Evolutionary conservation across 2,329 filamentous ascomycete genomes (phyloP), one percentile per base, ranked within the genome.

Genomic region (Aspergillus nomiae): DNA sequence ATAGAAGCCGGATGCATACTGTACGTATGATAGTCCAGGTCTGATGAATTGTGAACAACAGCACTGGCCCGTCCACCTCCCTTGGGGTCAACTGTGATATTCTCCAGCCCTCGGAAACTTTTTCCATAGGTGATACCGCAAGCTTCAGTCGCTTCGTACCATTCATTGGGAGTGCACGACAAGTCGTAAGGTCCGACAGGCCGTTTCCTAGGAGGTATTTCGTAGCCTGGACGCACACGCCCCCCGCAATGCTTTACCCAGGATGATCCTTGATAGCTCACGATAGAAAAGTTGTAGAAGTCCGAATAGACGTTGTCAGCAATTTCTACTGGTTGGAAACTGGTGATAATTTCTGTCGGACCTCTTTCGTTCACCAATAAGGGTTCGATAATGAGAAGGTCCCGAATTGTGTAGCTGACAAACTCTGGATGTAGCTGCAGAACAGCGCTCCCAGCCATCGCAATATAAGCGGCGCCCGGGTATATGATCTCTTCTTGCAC

Each of bases 41-140:
- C 91, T 5, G 34, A 36, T 36, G 34, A 6, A 14, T 12, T 14
- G 4, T 36, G 12, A 74, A 96, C 92, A 5, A 96, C 89, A 3
- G 92, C 92, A 59, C 89, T 92, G 16, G 92, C 92, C 34, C 34
- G 34, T 1, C 92, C 92, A 8, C 91, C 91, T 4, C 92, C 63
- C 8, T 43, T 43, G 19, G 38, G 38, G 38, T 43, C 38, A 9
- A n/a, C 38, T n/a, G 6, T 19, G 38, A 43, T 43, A n/a, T 43
- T 16, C 12, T 19, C 6, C 38, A 43, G 16, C 16, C 16, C 38
- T n/a, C 19, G 38, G 19, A 43, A 43, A 7, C 16, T 43, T 43
- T 19, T 19, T 9, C 38, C 38, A 7, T 43, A 43, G 9, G 16
- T 10, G 19, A 43, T 43, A n/a, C 38, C 38, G 38, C 5, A 36